Evolutionary conservation across 176 grass and related monocot species (phyloP).

Genomic region (Lolium rigidum): DNA sequence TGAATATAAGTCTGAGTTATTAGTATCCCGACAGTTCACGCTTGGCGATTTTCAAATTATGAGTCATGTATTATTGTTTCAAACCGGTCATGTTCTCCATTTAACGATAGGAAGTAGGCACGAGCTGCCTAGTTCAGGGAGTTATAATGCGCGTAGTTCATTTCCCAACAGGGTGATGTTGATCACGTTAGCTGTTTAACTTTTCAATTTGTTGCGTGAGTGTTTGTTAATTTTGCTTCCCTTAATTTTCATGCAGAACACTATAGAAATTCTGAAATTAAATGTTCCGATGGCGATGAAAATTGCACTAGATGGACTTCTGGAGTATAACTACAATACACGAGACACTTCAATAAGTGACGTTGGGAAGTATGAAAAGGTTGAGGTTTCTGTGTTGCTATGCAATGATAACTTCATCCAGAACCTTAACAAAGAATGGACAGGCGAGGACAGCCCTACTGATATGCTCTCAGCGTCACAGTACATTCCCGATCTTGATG

Average conservation of each 20-base stretch:
- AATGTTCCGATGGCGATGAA: constrained; percentile 96
- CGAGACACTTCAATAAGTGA: constrained; percentile 76
- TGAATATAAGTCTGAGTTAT: background rate
- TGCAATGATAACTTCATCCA: constrained; percentile 76
- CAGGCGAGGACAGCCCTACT: constrained; percentile 59
- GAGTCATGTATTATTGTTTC: constrained; percentile 1
- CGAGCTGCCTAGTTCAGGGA: background rate
- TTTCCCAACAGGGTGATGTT: background rate
- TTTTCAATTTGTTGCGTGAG: background rate
- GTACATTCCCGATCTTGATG: constrained; percentile 68
- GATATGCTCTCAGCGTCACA: constrained; percentile 83
- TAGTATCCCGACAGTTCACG: background rate
- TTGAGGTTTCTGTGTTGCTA: constrained; percentile 79
- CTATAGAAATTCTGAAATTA: constrained; percentile 85
- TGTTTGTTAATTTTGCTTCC: constrained; percentile 20
- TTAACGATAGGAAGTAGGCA: background rate
- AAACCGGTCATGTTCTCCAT: background rate
- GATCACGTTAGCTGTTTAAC: background rate
- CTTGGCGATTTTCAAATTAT: background rate
- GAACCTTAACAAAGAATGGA: constrained; percentile 81
- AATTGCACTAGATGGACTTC: constrained; percentile 86
- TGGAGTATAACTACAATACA: constrained; percentile 76
- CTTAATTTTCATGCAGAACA: constrained; percentile 60
- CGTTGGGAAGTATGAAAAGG: constrained; percentile 78
- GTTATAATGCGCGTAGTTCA: background rate